A percentile compares a stretch with the other conserved stretches of the same genome.
Conservation (phyloP, 1,139 yeast genomes). For the Candida sanyaensis region DNA sequence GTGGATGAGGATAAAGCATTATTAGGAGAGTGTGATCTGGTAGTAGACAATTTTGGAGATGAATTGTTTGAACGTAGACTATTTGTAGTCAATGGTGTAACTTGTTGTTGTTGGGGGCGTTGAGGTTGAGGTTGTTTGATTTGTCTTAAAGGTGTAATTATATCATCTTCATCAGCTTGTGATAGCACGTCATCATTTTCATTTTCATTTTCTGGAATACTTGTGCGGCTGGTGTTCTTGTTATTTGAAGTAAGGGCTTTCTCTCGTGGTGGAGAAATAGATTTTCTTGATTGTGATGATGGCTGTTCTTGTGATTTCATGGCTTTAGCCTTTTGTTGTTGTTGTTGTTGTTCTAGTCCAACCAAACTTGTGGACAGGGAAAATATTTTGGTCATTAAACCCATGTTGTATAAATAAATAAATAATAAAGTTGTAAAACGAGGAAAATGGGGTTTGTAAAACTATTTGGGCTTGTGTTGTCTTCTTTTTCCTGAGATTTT, state of each 20-base stretch:
- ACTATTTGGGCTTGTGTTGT: too few species aligned
- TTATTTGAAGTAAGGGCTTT: background rate
- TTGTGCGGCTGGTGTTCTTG: conserved; percentile 4
- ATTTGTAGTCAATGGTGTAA: background rate
- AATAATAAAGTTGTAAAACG: too few species aligned
- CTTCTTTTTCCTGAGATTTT: too few species aligned
- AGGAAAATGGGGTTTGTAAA: too few species aligned
- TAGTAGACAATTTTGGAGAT: conserved; percentile 17
- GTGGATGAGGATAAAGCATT: conserved; percentile 14
- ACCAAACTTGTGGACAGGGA: conserved; percentile 23
- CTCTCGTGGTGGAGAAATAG: background rate
- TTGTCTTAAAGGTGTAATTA: conserved; percentile 22
- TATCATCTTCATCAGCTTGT: conserved; percentile 18
- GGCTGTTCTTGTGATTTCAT: conserved; percentile 1
- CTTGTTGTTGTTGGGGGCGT: conserved; percentile 4
- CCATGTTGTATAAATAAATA: background rate
- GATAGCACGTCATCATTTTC: conserved; percentile 19
- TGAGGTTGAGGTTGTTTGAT: conserved; percentile 15
- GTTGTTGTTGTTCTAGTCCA: conserved; percentile 1
- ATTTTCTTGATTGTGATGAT: background rate
- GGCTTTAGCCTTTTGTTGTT: conserved; percentile 6
- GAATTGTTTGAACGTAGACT: conserved; percentile 8
- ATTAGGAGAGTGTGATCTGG: conserved; percentile 16
- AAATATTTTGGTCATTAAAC: conserved; percentile 31
- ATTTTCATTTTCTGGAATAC: conserved; percentile 12